phyloP scores from a whole-genome alignment of 1,284 basidiomycete genomes.

The Pseudozyma thailandica region DNA sequence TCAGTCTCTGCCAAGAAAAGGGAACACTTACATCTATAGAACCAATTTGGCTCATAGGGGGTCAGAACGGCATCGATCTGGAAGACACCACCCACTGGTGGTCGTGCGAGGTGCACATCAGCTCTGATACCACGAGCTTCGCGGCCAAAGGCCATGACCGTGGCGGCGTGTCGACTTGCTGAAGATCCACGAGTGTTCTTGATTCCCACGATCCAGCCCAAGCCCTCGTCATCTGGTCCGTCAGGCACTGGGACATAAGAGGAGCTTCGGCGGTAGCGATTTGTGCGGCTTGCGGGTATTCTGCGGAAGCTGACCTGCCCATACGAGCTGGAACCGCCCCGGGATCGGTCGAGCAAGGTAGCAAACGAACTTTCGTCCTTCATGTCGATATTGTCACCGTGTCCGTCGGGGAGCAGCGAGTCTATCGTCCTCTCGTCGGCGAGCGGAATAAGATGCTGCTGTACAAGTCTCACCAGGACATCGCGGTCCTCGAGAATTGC shows the following conservation, averaged over 20 bases:
- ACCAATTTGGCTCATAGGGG: conserved; percentile 79
- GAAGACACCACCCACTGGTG: conserved; percentile 76
- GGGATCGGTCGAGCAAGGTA: conserved; percentile 53
- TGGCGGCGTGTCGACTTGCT: conserved; percentile 77
- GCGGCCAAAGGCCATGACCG: conserved; percentile 82
- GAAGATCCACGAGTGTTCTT: conserved; percentile 83
- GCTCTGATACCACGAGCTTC: conserved; percentile 71
- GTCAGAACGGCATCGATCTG: conserved; percentile 83
- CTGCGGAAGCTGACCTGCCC: conserved; percentile 58
- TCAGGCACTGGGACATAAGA: conserved; percentile 5
- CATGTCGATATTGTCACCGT: conserved; percentile 41
- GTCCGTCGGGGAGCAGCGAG: conserved; percentile 30
- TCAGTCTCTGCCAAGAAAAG: not conserved
- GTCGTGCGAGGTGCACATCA: conserved; percentile 9
- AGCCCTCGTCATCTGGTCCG: conserved; percentile 66
- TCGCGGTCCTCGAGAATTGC: conserved; percentile 73
- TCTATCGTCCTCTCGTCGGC: conserved; percentile 54
- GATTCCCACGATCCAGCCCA: conserved; percentile 84
- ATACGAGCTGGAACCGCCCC: conserved; percentile 53
- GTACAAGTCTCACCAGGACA: conserved; percentile 77
- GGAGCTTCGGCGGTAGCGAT: conserved; percentile 5
- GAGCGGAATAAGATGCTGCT: conserved; percentile 86
- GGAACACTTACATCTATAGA: conserved; percentile 53
- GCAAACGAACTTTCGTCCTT: conserved; percentile 43
- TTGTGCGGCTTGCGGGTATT: conserved; percentile 9